phyloP scores from a whole-genome alignment of 306 rosid species.

The Vigna trinervia region DNA sequence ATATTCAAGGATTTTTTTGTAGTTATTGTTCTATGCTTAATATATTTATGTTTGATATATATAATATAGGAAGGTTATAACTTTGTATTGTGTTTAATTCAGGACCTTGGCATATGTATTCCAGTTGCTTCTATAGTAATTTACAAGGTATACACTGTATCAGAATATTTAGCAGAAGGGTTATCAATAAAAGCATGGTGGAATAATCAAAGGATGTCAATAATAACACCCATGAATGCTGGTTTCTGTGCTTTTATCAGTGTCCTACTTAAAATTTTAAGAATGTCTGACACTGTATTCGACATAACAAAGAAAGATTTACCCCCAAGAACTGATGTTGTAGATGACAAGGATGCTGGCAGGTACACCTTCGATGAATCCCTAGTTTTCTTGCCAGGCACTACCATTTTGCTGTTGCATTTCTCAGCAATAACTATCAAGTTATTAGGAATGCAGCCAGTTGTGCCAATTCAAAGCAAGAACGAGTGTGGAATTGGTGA shows the following conservation, averaged over 20 bases:
- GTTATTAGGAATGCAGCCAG: slow-evolving; percentile 30
- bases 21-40: background rate
- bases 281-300: slow-evolving; percentile 57
- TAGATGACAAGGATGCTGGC: slow-evolving; percentile 2
- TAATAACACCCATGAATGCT: slow-evolving; percentile 49
- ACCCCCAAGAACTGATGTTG: slow-evolving; percentile 10
- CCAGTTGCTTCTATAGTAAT: slow-evolving; percentile 37
- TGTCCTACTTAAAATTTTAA: slow-evolving; percentile 44
- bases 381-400: slow-evolving; percentile 57
- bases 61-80: background rate
- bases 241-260: slow-evolving; percentile 56
- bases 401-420: slow-evolving; percentile 63
- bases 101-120: slow-evolving; percentile 52
- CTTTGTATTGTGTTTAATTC: background rate
- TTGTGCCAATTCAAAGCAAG: background rate
- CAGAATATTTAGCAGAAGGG: slow-evolving; percentile 47
- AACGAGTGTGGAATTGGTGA: slow-evolving; percentile 59
- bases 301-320: slow-evolving; percentile 66
- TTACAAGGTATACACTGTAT: slow-evolving; percentile 37
- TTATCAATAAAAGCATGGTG: slow-evolving; percentile 70
- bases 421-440: slow-evolving; percentile 44
- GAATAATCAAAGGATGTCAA: slow-evolving; percentile 72
- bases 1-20: too few relatives aligned
- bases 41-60: background rate
- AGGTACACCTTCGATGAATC: slow-evolving; percentile 63